These are phyloP conservation scores for Phellinidium pouzarii DNA, from an alignment of 1,284 basidiomycete species.

Conservation along the genomic window DNA sequence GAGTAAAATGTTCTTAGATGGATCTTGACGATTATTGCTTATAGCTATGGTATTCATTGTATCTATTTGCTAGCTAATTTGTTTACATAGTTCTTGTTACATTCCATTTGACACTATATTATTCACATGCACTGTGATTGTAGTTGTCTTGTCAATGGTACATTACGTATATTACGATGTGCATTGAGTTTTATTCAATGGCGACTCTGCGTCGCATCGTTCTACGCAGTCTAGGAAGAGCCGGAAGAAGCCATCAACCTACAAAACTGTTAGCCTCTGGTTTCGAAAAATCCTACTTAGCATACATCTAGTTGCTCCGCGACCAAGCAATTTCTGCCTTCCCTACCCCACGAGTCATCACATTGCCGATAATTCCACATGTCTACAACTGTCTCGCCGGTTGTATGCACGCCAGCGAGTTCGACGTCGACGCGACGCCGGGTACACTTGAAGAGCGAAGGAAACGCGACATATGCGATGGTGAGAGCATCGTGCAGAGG, in stretches of 20 bases:
- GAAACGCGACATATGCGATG: slow-evolving; percentile 61
- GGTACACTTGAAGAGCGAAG: slow-evolving; percentile 52
- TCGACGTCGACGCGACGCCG: slow-evolving; percentile 75
- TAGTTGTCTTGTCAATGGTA: neutral
- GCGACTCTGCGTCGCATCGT: slow-evolving; percentile 51
- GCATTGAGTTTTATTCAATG: slow-evolving; percentile 37
- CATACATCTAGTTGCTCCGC: slow-evolving; percentile 57
- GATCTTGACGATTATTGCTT: slow-evolving; percentile 23
- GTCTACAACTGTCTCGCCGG: slow-evolving; percentile 74
- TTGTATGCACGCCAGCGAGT: slow-evolving; percentile 51
- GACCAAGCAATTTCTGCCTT: slow-evolving; percentile 69
- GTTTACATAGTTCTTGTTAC: slow-evolving; percentile 2
- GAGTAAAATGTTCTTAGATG: slow-evolving; percentile 80
- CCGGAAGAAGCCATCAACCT: slow-evolving; percentile 62
- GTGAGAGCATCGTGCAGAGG: slow-evolving; percentile 81
- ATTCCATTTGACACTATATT: neutral
- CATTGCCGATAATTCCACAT: slow-evolving; percentile 53
- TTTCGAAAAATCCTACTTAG: too few relatives aligned
- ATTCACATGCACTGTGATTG: neutral
- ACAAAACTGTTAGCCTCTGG: too few relatives aligned
- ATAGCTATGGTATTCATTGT: neutral
- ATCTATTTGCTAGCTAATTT: neutral
- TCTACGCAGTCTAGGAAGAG: slow-evolving; percentile 55
- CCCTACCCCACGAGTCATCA: slow-evolving; percentile 58
- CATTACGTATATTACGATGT: too few relatives aligned